Percentiles rank a stretch among this genome's conserved stretches.
Evolutionary conservation across 2,329 filamentous ascomycete species (phyloP).

Genomic region (Didymosphaeria variabile): DNA sequence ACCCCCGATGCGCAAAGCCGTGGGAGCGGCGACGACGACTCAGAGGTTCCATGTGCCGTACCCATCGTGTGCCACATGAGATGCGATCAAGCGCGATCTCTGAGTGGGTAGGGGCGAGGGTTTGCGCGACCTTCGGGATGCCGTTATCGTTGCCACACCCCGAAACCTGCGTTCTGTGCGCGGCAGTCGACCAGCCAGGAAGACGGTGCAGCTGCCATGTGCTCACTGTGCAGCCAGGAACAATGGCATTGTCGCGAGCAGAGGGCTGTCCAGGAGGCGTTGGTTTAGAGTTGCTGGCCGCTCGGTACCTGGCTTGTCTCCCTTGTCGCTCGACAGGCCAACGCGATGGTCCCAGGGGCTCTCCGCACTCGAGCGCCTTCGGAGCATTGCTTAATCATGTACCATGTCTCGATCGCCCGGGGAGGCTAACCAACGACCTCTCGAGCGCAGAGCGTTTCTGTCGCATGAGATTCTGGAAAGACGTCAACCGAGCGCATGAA

Average conservation of each 20-base stretch:
- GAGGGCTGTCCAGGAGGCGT: slow-evolving; percentile 29
- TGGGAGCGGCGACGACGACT: slow-evolving; percentile 16
- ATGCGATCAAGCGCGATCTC: slow-evolving; percentile 22
- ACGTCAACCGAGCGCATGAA: slow-evolving; percentile 25
- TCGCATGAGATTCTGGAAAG: slow-evolving; percentile 39
- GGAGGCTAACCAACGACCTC: slow-evolving; percentile 27
- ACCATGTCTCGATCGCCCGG: slow-evolving; percentile 47
- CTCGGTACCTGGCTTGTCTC: slow-evolving; percentile 48
- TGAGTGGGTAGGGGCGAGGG: neutral
- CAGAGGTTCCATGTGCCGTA: slow-evolving; percentile 23
- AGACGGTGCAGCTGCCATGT: neutral
- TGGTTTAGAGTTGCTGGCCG: slow-evolving; percentile 47
- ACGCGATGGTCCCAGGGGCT: slow-evolving; percentile 47
- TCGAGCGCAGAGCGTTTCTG: slow-evolving; percentile 33
- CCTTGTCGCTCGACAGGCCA: slow-evolving; percentile 47
- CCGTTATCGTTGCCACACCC: slow-evolving; percentile 17
- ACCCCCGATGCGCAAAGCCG: slow-evolving; percentile 28
- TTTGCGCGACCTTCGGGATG: slow-evolving; percentile 16
- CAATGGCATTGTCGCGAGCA: slow-evolving; percentile 5
- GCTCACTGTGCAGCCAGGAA: slow-evolving; percentile 14
- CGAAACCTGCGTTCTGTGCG: neutral
- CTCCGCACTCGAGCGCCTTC: slow-evolving; percentile 49
- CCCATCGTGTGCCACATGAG: slow-evolving; percentile 29
- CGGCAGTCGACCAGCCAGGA: slow-evolving; percentile 4
- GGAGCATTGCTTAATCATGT: slow-evolving; percentile 49